Evolutionary conservation across 108 stramenopile genomes (phyloP).

Genomic region (Parietichytrium sp.): DNA sequence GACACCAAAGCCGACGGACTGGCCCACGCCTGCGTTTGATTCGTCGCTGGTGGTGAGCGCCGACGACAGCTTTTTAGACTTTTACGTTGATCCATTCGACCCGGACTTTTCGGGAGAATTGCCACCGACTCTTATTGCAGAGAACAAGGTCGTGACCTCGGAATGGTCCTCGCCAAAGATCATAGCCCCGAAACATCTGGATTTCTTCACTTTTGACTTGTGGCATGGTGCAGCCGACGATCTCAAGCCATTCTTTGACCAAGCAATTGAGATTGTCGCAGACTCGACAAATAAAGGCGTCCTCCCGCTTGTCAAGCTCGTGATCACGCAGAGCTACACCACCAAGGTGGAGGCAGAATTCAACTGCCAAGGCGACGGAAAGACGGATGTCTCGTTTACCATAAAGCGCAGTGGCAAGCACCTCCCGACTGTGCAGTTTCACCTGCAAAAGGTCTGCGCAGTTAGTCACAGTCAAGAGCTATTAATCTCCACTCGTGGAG

Average conservation of each 20-base stretch:
- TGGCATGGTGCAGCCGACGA: background rate
- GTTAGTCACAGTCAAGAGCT: background rate
- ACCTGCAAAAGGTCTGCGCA: background rate
- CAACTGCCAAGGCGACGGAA: background rate
- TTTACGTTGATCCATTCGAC: background rate
- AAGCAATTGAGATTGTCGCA: background rate
- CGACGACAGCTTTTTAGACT: constrained; percentile 26
- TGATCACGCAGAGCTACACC: constrained; percentile 4
- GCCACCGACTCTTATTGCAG: constrained; percentile 24
- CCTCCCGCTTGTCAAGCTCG: constrained; percentile 1
- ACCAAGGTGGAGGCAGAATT: constrained; percentile 7
- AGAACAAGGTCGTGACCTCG: background rate
- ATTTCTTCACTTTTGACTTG: background rate
- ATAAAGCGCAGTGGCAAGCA: background rate
- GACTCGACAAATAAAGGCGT: background rate
- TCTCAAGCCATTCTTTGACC: constrained; percentile 20
- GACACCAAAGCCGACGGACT: constrained; percentile 14
- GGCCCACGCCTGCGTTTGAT: too few species aligned
- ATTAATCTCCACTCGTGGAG: background rate
- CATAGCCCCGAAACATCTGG: constrained; percentile 1
- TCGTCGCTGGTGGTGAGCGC: background rate
- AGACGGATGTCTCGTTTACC: background rate
- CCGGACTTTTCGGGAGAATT: background rate
- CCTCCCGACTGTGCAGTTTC: too few species aligned
- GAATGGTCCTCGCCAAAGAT: background rate